Base-by-base conservation (phyloP, 2,329 filamentous ascomycete species). In the Aspergillus quadricinctus region DNA sequence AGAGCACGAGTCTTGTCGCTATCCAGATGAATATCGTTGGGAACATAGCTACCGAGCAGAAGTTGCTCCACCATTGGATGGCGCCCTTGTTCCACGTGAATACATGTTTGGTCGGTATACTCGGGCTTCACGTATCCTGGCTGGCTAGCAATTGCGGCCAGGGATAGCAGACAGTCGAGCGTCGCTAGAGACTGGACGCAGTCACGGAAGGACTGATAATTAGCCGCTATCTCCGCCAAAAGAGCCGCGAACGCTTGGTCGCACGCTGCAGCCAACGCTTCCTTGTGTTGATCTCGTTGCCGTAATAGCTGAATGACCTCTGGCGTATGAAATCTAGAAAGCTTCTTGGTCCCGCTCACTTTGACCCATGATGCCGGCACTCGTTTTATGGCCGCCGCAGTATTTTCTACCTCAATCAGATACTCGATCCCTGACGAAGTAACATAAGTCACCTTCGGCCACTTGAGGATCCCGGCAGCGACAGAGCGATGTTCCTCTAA, bases 41-140 rank as follows among this genome's bases (percentile, higher is more conserved):
- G 93, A 56, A 99, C 96, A 74, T 97, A 99, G 52, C 85, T 82
- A 63, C 89, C 85, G 3, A 93, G 82, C 5, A 97, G 83, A 10
- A 93, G 85, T 68, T 95, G 92, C 72, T 99, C 94, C 48, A 96
- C 92, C 82, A 99, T 96, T 41, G 94, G 93, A 71, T 99, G 94
- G 4, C 94, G 89, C 54, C 92, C 94, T 49, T 84, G 83, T 4
- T 79, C 73, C 58, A 96, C 86, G 63, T 83, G 80, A 58, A 99
- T 87, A 57, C 85, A 83, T 8, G 87, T 85, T 11, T 85, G 79
- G 5, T 85, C 77, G 11, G 83, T 83, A 61, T 87, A 82, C 3
- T 84, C 83, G 0, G 94, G 94, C 61, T 91, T 92, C 64, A 83
- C 83, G 75, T 99, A 99, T 61, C 92, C 92, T 0, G 93, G 92